Base-by-base conservation (phyloP, 495 filamentous ascomycete species). In the Penicillium ucsense region DNA sequence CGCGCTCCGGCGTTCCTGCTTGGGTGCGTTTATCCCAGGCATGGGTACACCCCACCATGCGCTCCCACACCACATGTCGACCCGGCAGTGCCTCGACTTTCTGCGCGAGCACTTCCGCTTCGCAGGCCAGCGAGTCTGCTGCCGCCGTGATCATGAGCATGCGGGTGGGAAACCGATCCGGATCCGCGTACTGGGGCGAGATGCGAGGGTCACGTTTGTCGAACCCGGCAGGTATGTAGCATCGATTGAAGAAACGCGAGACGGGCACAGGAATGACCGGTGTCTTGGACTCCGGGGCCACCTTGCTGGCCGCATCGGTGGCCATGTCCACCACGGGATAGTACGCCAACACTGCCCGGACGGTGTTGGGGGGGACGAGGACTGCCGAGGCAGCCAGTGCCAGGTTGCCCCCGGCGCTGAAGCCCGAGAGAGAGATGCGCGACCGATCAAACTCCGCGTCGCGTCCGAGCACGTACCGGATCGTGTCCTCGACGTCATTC, bases 401-500 rank as follows among this genome's bases (percentile, higher is more conserved):
- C 12, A 76, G 63, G 42, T 71, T 76, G 0, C 56, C 72, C 4
- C 72, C 71, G 1, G 68, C 67, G 36, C 67, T 72, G 56, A 74
- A 76, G 4, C 70, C 72, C 7, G 67, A 72, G 11, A 73, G 42
- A 9, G 70, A 67, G 10, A 74, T 40, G 3, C 57, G 65, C 4
- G 59, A 53, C 7, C 43, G 36, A 38, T 73, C 61, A 36, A 70
- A 74, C 20, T 62, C 55, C 4, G 62, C 55, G 3, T 65, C 54
- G 2, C 54, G 56, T 6, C 55, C 31, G 0, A 65, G 54, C 4
- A 65, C 65, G 48, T 67, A 68, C 6, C 57, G 59, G 31, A 73
- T 56, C 7, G 51, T 55, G 50, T 73, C 70, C 48, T 74, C 66
- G 33, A 77, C 84, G 51, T 94, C 88, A 35, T 94, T 70, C 10